Evolutionary conservation across 108 stramenopile genomes (phyloP).

Genomic region (Skeletonema costatum): DNA sequence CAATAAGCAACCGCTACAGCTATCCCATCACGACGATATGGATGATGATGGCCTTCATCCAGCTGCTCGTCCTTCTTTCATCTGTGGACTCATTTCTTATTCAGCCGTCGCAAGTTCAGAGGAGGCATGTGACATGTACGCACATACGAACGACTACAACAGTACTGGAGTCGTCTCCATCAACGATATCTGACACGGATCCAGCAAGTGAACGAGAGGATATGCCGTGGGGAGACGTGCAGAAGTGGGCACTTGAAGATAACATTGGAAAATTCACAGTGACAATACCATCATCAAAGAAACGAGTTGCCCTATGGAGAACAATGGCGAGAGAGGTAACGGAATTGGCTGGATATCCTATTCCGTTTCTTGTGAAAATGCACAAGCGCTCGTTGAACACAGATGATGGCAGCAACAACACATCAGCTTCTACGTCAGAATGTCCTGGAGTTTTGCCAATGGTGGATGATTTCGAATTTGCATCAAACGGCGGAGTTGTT

Average conservation of each 20-base stretch:
- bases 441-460: slow-evolving; percentile 59
- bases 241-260: slow-evolving; percentile 67
- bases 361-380: slow-evolving; percentile 55
- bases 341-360: slow-evolving; percentile 74
- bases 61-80: not conserved
- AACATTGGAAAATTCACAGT: slow-evolving; percentile 62
- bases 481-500: slow-evolving; percentile 58
- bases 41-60: not conserved
- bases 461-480: slow-evolving; percentile 79
- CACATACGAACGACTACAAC: not conserved
- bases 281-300: slow-evolving; percentile 36
- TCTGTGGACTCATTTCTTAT: not conserved
- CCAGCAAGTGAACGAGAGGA: slow-evolving; percentile 13
- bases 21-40: not conserved
- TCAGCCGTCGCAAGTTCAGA: not conserved
- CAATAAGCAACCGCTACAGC: not conserved
- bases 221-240: slow-evolving; percentile 73
- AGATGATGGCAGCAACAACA: slow-evolving; percentile 1
- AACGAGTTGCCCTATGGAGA: slow-evolving; percentile 67
- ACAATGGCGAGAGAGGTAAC: slow-evolving; percentile 66
- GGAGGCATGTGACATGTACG: not conserved
- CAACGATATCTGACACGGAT: not conserved
- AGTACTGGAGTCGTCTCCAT: not conserved
- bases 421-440: not conserved
- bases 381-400: slow-evolving; percentile 2